These are phyloP conservation scores for Naematelia encephala DNA, from an alignment of 768 basidiomycete species.

Conservation along the genomic window DNA sequence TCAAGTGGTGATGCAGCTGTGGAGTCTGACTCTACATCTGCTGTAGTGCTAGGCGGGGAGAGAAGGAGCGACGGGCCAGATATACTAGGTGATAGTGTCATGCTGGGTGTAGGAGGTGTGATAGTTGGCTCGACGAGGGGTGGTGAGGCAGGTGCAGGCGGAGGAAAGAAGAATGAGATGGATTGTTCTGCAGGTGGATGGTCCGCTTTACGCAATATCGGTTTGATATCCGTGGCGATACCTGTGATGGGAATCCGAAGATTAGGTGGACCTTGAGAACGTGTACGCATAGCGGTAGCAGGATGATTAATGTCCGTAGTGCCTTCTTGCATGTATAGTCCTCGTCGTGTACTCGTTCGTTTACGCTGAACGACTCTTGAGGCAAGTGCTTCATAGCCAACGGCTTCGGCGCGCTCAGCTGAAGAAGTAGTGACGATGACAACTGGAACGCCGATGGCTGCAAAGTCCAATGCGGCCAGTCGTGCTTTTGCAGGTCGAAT, in stretches of 20 bases:
- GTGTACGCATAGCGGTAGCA: background rate
- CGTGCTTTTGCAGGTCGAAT: constrained; percentile 18
- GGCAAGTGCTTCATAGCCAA: constrained; percentile 6
- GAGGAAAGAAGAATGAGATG: constrained; percentile 38
- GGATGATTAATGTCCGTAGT: constrained; percentile 36
- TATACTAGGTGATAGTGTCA: constrained; percentile 8
- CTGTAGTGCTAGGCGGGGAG: constrained; percentile 10
- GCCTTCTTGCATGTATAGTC: constrained; percentile 45
- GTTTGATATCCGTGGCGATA: constrained; percentile 25
- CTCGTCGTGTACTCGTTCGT: constrained; percentile 31
- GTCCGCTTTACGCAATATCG: constrained; percentile 32
- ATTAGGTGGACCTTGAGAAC: background rate
- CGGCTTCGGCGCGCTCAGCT: constrained; percentile 21
- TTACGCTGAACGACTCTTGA: constrained; percentile 8
- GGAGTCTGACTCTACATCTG: constrained; percentile 16
- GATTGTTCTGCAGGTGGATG: constrained; percentile 27
- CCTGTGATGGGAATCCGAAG: background rate
- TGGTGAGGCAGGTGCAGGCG: constrained; percentile 15
- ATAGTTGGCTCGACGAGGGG: constrained; percentile 2
- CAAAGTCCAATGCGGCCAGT: constrained; percentile 15
- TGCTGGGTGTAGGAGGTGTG: background rate
- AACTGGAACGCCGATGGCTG: constrained; percentile 25
- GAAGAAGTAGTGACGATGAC: constrained; percentile 18
- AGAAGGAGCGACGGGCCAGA: constrained; percentile 6
- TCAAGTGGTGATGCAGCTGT: constrained; percentile 11